phyloP scores from a whole-genome alignment of 2,329 filamentous ascomycete genomes.

The Graphilbum sp. region DNA sequence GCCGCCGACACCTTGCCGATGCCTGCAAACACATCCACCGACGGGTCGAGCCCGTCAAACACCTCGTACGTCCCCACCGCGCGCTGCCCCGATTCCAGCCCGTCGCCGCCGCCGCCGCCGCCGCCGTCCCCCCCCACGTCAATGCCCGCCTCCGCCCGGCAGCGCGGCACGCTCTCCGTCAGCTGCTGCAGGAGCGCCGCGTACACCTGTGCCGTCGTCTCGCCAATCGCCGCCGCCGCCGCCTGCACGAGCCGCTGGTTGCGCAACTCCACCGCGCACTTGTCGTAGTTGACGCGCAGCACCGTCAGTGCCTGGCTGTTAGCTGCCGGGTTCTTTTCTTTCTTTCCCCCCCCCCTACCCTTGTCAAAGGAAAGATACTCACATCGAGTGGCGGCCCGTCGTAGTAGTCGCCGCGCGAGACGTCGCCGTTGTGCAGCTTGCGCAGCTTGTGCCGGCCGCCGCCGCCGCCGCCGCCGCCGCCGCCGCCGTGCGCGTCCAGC shows the following conservation, averaged over 20 bases:
- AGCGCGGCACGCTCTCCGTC: conserved; percentile 51
- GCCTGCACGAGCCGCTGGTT: conserved; percentile 63
- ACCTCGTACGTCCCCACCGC: conserved; percentile 38
- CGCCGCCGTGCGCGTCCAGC: conserved; percentile 24
- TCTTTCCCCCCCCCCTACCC: background rate
- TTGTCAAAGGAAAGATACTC: too few relatives aligned
- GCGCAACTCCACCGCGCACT: conserved; percentile 66
- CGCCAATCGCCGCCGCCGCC: conserved; percentile 52
- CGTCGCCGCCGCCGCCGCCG: conserved; percentile 23
- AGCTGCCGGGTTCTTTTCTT: conserved; percentile 7
- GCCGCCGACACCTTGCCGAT: conserved; percentile 37
- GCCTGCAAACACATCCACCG: conserved; percentile 35
- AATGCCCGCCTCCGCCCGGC: conserved; percentile 40
- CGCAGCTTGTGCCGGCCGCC: conserved; percentile 31
- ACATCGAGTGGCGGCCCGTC: conserved; percentile 32
- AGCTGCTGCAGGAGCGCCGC: conserved; percentile 53
- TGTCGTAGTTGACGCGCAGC: conserved; percentile 70
- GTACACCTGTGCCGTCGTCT: conserved; percentile 65
- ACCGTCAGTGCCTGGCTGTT: conserved; percentile 48
- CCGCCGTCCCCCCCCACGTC: too few relatives aligned
- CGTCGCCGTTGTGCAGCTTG: conserved; percentile 34
- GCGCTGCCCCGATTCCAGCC: conserved; percentile 16
- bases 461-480: conserved; percentile 18
- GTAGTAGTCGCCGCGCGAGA: conserved; percentile 20
- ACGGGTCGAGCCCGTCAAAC: conserved; percentile 34